Evolutionary conservation across 306 rosid genomes (phyloP).

Genomic region (Vigna angularis): DNA sequence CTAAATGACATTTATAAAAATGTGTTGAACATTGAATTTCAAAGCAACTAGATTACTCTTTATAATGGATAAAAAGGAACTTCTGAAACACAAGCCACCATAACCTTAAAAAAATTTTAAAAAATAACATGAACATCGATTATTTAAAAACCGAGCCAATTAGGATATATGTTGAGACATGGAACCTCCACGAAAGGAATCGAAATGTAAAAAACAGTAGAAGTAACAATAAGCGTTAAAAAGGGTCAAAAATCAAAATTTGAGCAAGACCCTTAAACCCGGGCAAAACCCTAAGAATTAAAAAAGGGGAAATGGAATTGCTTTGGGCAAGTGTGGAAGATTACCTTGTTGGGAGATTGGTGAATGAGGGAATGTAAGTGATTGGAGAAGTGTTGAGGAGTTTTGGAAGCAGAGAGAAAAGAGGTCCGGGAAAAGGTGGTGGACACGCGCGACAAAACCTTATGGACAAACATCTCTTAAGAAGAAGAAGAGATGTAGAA

Average conservation of each 20-base stretch:
- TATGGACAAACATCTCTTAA: slow-evolving; percentile 60
- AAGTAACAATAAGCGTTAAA: no score
- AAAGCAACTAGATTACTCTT: background rate
- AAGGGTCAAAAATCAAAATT: background rate
- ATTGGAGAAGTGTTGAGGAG: slow-evolving; percentile 45
- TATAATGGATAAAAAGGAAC: background rate
- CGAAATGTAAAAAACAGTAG: background rate
- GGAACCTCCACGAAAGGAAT: background rate
- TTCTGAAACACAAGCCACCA: background rate
- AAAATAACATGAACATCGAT: background rate
- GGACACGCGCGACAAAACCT: slow-evolving; percentile 53
- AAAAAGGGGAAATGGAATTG: background rate
- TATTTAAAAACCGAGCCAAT: background rate
- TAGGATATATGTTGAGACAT: background rate
- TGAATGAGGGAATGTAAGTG: slow-evolving; percentile 54
- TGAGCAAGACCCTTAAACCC: slow-evolving; percentile 57
- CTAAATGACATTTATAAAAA: background rate
- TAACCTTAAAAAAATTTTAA: background rate
- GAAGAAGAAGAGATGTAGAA: background rate
- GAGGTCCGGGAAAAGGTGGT: slow-evolving; percentile 45
- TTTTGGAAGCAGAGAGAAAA: slow-evolving; percentile 54
- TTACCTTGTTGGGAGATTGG: slow-evolving; percentile 51
- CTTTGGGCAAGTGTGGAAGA: background rate
- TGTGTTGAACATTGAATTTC: background rate
- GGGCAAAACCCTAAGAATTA: slow-evolving; percentile 58